Evolutionary conservation across 2,329 filamentous ascomycete genomes (phyloP), one percentile per base, ranked within the genome.

Genomic region (Pseudogymnoascus sp.): DNA sequence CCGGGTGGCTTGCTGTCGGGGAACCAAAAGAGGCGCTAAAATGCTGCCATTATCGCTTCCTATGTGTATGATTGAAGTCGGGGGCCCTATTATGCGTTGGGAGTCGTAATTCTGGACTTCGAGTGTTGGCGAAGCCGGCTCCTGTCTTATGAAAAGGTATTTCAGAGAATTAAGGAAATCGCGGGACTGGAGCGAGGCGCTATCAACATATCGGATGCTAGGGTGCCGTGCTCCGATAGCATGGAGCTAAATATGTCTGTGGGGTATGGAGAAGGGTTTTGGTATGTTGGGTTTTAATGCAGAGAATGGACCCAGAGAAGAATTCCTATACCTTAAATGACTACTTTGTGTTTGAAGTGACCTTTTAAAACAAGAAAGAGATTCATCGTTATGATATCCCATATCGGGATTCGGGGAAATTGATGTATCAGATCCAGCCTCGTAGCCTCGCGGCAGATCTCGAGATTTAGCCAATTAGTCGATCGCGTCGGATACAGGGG

Each of bases 11-110:
- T 52, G 26, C 8, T 30, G 45, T 30, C n/a, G 3, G 10, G 26
- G 45, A 52, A 52, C 45, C 45, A 52, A 52, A 52, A 52, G 33
- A n/a, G 45, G 45, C 45, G 45, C 45, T 52, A 52, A 52, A 52
- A 7, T 52, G 45, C 23, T 33, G 45, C 45, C 45, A 52, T 52
- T 21, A 52, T 52, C 26, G 45, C 15, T 52, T 7, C 7, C 5
- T 30, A 52, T 52, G 28, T 30, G 26, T 52, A 52, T 52, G 26
- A 12, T 52, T 52, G 45, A 52, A 52, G 10, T 52, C 45, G 45
- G n/a, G 15, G 45, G 15, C 9, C 30, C 26, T 52, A 33, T 52
- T 52, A 33, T 30, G 23, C 15, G 45, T 33, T 52, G 45, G 45
- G 45, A 33, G 5, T 52, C 45, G 45, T 52, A 52, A 12, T 52